Conservation (phyloP, 1,284 basidiomycete genomes). For the Sanghuangporus sanghuang region DNA sequence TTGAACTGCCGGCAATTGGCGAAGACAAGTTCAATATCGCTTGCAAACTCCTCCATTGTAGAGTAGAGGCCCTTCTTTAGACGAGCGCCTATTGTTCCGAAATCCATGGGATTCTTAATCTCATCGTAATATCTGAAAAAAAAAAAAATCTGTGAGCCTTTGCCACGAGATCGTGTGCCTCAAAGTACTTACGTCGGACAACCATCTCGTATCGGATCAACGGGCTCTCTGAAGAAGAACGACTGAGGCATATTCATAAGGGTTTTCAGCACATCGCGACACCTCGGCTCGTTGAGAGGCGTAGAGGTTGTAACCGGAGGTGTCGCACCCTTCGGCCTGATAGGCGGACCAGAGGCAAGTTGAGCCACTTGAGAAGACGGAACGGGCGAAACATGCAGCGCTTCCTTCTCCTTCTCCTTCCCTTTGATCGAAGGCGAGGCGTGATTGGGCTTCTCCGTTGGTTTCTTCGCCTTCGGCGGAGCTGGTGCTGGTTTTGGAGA, state of each 20-base stretch:
- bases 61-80: conserved; percentile 64
- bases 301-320: conserved; percentile 31
- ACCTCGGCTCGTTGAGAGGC: conserved; percentile 75
- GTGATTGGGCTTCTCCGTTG: neutral
- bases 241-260: conserved; percentile 69
- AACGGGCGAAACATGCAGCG: conserved; percentile 33
- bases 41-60: conserved; percentile 77
- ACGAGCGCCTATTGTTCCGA: conserved; percentile 78
- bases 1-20: conserved; percentile 90
- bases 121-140: conserved; percentile 81
- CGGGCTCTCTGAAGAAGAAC: conserved; percentile 77
- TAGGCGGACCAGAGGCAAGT: conserved; percentile 22
- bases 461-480: conserved; percentile 4
- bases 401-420: conserved; percentile 52
- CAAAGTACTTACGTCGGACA: conserved; percentile 73
- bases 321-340: conserved; percentile 39
- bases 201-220: conserved; percentile 79
- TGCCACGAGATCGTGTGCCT: neutral
- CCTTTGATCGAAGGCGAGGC: conserved; percentile 45
- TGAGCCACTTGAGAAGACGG: conserved; percentile 18
- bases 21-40: conserved; percentile 83
- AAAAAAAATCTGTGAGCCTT: conserved; percentile 14
- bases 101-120: conserved; percentile 93
- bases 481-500: conserved; percentile 3
- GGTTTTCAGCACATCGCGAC: conserved; percentile 63